A percentile compares a stretch with the other conserved stretches of the same genome.
Evolutionary conservation across 306 rosid genomes (phyloP).

Genomic region (Quercus robur): DNA sequence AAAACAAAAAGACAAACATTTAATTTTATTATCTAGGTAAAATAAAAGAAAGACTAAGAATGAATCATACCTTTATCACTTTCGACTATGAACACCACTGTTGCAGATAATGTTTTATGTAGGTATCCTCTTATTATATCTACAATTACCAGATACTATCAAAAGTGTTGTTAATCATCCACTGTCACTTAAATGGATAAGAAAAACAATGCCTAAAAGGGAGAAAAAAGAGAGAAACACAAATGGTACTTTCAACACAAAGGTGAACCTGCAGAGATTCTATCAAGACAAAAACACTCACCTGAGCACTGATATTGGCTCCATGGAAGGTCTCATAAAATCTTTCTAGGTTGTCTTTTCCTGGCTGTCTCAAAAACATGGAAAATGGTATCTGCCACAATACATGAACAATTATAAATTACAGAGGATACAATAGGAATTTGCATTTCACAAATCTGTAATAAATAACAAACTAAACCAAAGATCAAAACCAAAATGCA

Average conservation of each 20-base stretch:
- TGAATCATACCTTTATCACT: slow-evolving; percentile 58
- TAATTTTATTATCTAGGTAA: not conserved
- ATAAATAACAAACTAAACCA: no score
- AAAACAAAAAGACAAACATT: slow-evolving; percentile 8
- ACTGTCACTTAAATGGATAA: slow-evolving; percentile 1
- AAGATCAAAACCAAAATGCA: no score
- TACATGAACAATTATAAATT: no score
- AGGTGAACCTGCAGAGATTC: not conserved
- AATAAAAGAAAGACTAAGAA: not conserved
- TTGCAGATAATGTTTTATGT: slow-evolving; percentile 53
- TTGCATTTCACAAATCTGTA: no score
- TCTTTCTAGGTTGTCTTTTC: no score
- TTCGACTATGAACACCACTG: slow-evolving; percentile 78
- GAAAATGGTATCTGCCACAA: no score
- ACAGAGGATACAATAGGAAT: no score
- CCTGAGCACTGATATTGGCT: not conserved
- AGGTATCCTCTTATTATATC: slow-evolving; percentile 63
- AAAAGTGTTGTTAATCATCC: slow-evolving; percentile 41
- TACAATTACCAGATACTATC: slow-evolving; percentile 71
- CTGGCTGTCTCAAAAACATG: no score
- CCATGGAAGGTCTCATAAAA: no score
- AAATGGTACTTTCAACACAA: not conserved
- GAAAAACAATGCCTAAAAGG: not conserved
- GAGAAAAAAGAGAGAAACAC: not conserved
- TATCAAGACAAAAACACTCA: slow-evolving; percentile 21